Evolutionary conservation across 495 filamentous ascomycete genomes (phyloP), one percentile per base, ranked within the genome.

Genomic region (Xylaria sp.): DNA sequence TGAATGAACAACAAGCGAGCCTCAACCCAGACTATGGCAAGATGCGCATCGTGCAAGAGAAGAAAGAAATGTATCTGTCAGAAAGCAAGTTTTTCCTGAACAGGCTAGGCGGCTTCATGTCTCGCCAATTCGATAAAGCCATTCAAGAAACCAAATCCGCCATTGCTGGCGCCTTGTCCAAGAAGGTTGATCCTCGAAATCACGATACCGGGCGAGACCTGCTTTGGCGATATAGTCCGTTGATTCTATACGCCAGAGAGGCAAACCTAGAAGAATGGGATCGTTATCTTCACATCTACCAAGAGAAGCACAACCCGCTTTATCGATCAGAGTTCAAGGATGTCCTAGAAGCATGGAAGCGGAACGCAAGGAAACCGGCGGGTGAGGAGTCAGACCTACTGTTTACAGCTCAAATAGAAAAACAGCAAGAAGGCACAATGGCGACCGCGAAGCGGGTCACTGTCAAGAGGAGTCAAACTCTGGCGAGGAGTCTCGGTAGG

Each of bases 1-100:
- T 78, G 21, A 88, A 86, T 72, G 83, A 86, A 26, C 86, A 89
- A 61, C 84, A 82, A 46, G 72, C 81, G 1, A 80, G 81, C 48
- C 90, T 92, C 69, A 90, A 92, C 77, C 93, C 88, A 65, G 94
- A 96, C 72, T 90, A 97, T 73, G 92, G 93, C 55, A 91, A 92
- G 74, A 97, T 98, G 94, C 91, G 90, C 61, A 95, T 97, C 55
- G 90, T 98, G 33, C 91, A 94, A 71, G 93, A 98, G 78, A 95
- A 95, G 85, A 95, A 93, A 79, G 94, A 96, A 72, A 90, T 90
- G 69, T 98, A 97, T 75, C 86, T 89, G 41, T 82, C 87, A 7
- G 91, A 95, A 72, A 91, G 90, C 72, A 79, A 82, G 14, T 75
- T 84, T 14, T 97, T 98, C 79, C 83, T 97, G 64, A 88, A 90